Base-by-base conservation (phyloP, 2,329 filamentous ascomycete species). In the Atkinsonella texensis region DNA sequence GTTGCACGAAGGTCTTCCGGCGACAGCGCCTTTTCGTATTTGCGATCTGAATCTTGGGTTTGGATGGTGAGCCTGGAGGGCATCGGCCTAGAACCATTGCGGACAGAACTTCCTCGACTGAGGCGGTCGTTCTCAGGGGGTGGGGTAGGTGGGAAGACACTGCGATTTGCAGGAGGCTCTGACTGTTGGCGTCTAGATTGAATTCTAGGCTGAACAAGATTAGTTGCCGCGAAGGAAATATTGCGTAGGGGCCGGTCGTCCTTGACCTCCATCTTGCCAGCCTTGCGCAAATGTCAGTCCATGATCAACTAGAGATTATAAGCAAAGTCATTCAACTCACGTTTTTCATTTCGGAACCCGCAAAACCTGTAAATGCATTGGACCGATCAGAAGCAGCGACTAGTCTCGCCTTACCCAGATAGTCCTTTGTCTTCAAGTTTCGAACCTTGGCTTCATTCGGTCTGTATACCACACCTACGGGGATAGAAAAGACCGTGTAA, bases 371-470 rank as follows among this genome's bases (percentile, higher is more conserved):
- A 61, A 88, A 93, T 28, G 83, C 85, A 67, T 90, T 91, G 57
- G 79, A 72, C 51, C 84, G 79, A 62, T 95, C 89, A 1, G 88
- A 87, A 28, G 90, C 87, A 23, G 93, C 93, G 9, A 98, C 87
- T 35, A 98, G 75, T 54, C 89, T 81, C n/a, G 93, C 89, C 69
- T 96, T 96, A 55, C 93, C 93, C 3, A 98, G 81, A 62, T 98
- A 98, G 65, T 98, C 90, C 67, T 97, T 97, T 20, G 89, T 88
- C 74, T 96, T 95, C 62, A 98, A 74, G 63, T 98, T 98, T 70
- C 94, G 94, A 58, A 98, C 93, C 70, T 98, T 98, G 56, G 93
- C 90, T 62, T 95, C 90, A 65, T 96, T 97, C 20, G 93, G 93
- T 53, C 93, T 79, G 69, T 97, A 98, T 15, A 98, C 80, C 33